Evolutionary conservation across 441 rosid species (phyloP).

Genomic region (Euphorbia neoarborescens): DNA sequence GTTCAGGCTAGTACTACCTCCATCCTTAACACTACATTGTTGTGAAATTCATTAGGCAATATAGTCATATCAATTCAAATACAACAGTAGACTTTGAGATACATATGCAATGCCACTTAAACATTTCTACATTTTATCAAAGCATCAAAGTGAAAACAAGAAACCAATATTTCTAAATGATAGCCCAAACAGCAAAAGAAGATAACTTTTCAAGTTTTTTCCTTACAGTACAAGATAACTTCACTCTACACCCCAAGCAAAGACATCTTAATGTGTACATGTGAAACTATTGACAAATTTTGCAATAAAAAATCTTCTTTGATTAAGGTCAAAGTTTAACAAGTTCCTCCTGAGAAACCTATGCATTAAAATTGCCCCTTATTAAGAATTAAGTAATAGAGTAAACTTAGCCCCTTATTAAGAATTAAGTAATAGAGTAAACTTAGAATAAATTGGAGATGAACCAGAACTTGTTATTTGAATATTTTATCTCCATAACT

Average conservation of each 20-base stretch:
- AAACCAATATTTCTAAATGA: background rate
- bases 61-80: conserved; percentile 10
- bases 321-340: background rate
- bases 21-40: background rate
- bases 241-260: background rate
- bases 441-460: background rate
- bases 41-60: background rate
- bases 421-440: background rate
- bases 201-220: background rate
- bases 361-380: background rate
- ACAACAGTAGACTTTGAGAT: conserved; percentile 7
- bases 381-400: background rate
- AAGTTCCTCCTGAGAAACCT: background rate
- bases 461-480: background rate
- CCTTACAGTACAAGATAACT: background rate
- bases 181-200: background rate
- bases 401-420: background rate
- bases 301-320: background rate
- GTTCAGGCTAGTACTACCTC: background rate
- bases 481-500: background rate
- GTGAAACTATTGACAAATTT: background rate
- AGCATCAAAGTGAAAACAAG: background rate
- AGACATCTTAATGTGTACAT: background rate
- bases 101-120: background rate
- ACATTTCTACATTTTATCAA: background rate